Evolutionary conservation across 2,329 filamentous ascomycete genomes (phyloP).

Genomic region (Epichloe coenophiala): DNA sequence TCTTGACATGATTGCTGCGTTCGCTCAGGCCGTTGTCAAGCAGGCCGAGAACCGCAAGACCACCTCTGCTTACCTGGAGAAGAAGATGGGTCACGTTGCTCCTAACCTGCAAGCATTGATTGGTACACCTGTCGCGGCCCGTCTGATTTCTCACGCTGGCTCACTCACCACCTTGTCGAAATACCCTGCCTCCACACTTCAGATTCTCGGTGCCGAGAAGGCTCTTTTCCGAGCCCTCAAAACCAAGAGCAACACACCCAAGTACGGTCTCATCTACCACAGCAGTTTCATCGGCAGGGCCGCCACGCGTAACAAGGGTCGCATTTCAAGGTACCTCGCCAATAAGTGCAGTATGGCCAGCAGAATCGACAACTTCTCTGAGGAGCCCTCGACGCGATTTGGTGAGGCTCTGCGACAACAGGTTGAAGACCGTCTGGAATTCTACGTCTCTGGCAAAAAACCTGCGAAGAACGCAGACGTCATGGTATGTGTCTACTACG

Average conservation of each 20-base stretch:
- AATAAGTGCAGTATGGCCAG: constrained; percentile 98
- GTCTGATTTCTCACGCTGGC: constrained; percentile 92
- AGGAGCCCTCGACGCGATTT: constrained; percentile 80
- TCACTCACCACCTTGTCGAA: constrained; percentile 93
- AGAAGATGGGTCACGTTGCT: constrained; percentile 87
- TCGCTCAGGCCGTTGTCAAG: constrained; percentile 73
- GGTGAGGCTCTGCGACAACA: constrained; percentile 83
- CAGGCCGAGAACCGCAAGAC: constrained; percentile 77
- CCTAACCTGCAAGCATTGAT: constrained; percentile 89
- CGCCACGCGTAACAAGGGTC: constrained; percentile 86
- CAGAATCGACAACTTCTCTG: constrained; percentile 96
- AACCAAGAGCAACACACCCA: constrained; percentile 97
- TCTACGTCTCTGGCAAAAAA: constrained; percentile 81
- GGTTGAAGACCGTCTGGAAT: constrained; percentile 91
- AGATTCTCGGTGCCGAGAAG: constrained; percentile 97
- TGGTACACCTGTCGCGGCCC: constrained; percentile 85
- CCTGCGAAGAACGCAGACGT: constrained; percentile 88
- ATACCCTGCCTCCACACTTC: constrained; percentile 93
- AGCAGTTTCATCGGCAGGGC: constrained; percentile 91
- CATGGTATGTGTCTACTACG: constrained; percentile 53
- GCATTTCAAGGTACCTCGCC: constrained; percentile 92
- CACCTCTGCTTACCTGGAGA: constrained; percentile 72
- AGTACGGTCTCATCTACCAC: constrained; percentile 97
- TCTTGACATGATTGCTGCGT: constrained; percentile 77
- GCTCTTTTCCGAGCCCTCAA: constrained; percentile 96